Evolutionary conservation across 306 rosid genomes (phyloP), one percentile per base, ranked within the genome.

Genomic region (Casuarina glauca): DNA sequence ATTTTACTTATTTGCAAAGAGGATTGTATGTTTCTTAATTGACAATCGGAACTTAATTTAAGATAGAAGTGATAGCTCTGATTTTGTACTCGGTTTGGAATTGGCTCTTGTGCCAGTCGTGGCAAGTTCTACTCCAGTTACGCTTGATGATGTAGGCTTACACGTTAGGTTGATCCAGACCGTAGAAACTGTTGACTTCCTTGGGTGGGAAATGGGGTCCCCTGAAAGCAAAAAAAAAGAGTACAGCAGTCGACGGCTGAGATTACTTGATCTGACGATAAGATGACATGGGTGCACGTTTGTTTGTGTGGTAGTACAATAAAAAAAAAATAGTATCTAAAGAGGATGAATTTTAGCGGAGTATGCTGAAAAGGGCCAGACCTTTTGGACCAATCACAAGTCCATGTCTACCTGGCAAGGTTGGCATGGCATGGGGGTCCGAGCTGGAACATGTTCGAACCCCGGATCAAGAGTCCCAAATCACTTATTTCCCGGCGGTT

Each of bases 361-460:
- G 32, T 0, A 26, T 26, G 32, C 32, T 26, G 32, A 26, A 70
- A 63, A 58, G 20, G n/a, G 32, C 1, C 20, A 1, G 6, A 46
- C 69, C 76, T 68, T 41, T 49, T 16, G 7, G 79, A 74, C 76
- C 79, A 78, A 77, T 67, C 66, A 77, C 13, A 4, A 50, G 69
- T 8, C 45, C n/a, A 63, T 38, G 46, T 13, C 71, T 19, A 19
- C 5, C 75, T 50, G 9, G 15, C 74, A 35, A 9, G 76, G 52
- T 2, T 17, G 11, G 17, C 20, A 13, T n/a, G 39, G 53, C 51
- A 17, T 1, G 1, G 9, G 84, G 50, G 11, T 61, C 82, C 10
- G 32, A 26, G 32, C 32, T 26, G 32, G 32, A 26, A 26, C 32
- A 26, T 26, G 32, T 26, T 26, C 32, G 32, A 26, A 26, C 32